Evolutionary conservation across 768 basidiomycete species (phyloP).

Genomic region (Antrodiella citrinella): DNA sequence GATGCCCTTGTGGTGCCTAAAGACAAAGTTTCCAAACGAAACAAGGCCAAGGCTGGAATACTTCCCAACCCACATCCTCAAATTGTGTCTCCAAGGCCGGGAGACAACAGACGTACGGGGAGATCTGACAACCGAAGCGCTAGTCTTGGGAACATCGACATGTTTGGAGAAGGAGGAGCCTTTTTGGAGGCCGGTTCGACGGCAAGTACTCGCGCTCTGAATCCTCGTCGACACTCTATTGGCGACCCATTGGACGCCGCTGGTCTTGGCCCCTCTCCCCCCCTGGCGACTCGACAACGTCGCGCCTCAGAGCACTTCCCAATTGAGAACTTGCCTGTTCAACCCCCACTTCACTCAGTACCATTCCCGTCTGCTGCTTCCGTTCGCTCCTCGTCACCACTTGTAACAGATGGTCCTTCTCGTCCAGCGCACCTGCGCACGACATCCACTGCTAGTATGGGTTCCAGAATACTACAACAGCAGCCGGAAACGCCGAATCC

Average conservation of each 20-base stretch:
- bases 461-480: conserved; percentile 35
- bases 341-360: conserved; percentile 39
- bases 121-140: conserved; percentile 29
- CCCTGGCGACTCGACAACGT: conserved; percentile 24
- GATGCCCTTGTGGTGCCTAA: conserved; percentile 71
- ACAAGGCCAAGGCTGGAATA: conserved; percentile 25
- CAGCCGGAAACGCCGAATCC: conserved; percentile 26
- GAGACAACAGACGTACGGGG: background rate
- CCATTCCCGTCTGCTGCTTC: conserved; percentile 48
- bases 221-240: conserved; percentile 46
- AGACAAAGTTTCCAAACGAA: conserved; percentile 32
- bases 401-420: conserved; percentile 15
- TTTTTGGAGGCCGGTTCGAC: conserved; percentile 33
- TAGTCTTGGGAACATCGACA: conserved; percentile 59
- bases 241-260: conserved; percentile 49
- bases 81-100: conserved; percentile 1
- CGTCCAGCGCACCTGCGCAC: conserved; percentile 31
- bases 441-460: conserved; percentile 44
- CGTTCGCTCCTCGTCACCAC: conserved; percentile 41
- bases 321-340: conserved; percentile 33
- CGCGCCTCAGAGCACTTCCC: conserved; percentile 44
- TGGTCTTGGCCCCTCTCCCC: conserved; percentile 26
- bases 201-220: conserved; percentile 17
- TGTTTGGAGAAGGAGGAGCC: conserved; percentile 39
- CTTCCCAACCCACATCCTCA: conserved; percentile 39